phyloP scores from a whole-genome alignment of 1,284 basidiomycete species.

The Lentinula novae-zelandiae region DNA sequence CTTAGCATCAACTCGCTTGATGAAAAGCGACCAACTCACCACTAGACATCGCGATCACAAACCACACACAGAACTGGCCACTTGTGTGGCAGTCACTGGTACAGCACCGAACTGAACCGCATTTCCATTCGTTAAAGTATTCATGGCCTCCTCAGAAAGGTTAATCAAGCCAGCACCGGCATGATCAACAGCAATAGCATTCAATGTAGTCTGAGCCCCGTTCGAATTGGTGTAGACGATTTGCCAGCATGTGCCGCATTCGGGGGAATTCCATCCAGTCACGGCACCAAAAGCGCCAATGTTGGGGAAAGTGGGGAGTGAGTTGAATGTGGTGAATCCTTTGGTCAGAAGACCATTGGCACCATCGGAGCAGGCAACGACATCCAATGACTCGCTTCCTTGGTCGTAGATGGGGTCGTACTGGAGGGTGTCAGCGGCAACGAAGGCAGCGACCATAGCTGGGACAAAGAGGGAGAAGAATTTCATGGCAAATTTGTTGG shows the following conservation, averaged over 20 bases:
- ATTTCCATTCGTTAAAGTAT: conserved; percentile 30
- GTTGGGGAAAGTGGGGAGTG: conserved; percentile 38
- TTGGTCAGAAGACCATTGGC: conserved; percentile 40
- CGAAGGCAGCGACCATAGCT: neutral
- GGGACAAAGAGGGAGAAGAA: conserved; percentile 4
- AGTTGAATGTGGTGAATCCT: conserved; percentile 33
- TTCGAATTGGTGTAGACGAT: conserved; percentile 25
- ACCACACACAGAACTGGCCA: conserved; percentile 28
- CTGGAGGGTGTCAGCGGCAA: conserved; percentile 31
- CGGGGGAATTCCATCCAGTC: conserved; percentile 29
- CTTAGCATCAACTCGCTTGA: neutral
- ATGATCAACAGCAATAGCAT: conserved; percentile 32
- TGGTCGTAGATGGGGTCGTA: conserved; percentile 43
- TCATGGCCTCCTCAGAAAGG: conserved; percentile 34
- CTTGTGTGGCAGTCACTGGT: conserved; percentile 26
- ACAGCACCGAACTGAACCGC: conserved; percentile 31
- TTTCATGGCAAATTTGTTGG: conserved; percentile 17
- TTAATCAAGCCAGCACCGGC: conserved; percentile 29
- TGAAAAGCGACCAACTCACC: neutral
- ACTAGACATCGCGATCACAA: neutral
- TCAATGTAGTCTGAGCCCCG: conserved; percentile 22
- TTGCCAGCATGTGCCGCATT: conserved; percentile 37
- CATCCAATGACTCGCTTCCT: conserved; percentile 26
- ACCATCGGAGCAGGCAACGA: conserved; percentile 52
- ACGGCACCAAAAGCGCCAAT: conserved; percentile 32